Percentiles rank a stretch among this genome's conserved stretches.
Evolutionary conservation across 208 protist genomes (phyloP).

Genomic region (Acanthamoeba sp.): DNA sequence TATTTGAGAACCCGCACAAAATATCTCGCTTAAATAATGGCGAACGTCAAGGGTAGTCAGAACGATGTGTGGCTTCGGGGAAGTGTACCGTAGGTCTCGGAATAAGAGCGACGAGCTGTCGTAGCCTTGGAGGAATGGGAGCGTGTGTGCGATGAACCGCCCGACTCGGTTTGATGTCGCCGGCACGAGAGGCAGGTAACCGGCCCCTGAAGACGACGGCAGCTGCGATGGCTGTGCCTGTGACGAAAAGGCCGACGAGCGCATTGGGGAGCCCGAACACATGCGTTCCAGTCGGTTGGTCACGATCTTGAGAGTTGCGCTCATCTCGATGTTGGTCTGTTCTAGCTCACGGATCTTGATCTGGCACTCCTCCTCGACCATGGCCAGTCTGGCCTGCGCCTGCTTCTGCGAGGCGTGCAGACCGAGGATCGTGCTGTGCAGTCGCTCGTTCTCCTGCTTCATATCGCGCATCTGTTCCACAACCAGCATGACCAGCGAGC

Average conservation of each 20-base stretch:
- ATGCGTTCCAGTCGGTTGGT: neutral
- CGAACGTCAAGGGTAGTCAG: too few species aligned
- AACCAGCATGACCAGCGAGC: neutral
- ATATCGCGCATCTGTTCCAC: neutral
- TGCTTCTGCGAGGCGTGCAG: neutral
- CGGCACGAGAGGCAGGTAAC: neutral
- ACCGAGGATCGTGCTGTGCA: neutral
- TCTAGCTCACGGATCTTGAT: neutral
- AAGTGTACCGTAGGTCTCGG: too few species aligned
- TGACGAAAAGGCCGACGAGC: neutral
- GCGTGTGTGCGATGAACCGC: too few species aligned
- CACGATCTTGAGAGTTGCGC: neutral
- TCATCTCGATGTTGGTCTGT: neutral
- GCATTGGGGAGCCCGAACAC: too few species aligned
- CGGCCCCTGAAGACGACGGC: too few species aligned
- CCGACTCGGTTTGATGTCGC: neutral
- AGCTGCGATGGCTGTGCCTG: neutral
- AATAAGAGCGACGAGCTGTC: too few species aligned
- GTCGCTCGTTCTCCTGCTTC: neutral
- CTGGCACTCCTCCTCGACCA: neutral
- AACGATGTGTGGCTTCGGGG: too few species aligned
- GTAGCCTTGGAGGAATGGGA: too few species aligned
- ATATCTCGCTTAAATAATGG: too few species aligned
- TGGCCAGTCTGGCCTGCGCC: neutral
- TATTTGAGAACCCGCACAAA: too few species aligned